These are phyloP conservation scores for Madurella fahalii DNA, from an alignment of 2,329 filamentous ascomycete genomes.

Conservation along the genomic window DNA sequence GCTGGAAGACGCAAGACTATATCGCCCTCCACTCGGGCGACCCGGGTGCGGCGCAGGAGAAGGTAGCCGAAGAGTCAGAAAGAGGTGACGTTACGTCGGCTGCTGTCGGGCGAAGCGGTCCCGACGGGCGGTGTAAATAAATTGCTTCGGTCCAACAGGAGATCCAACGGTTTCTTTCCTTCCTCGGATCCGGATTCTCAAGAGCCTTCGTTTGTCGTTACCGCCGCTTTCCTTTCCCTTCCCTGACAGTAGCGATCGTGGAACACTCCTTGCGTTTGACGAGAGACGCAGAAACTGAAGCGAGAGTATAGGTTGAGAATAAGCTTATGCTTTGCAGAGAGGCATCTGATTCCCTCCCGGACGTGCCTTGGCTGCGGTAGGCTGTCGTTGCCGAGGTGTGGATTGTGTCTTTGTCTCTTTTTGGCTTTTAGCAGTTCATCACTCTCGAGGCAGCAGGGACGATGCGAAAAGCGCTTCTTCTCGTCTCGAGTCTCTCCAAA, in stretches of 20 bases:
- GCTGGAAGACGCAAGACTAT: conserved; percentile 4
- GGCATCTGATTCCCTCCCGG: conserved; percentile 12
- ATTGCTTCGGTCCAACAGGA: not conserved
- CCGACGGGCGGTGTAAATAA: conserved; percentile 4
- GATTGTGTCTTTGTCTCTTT: no score
- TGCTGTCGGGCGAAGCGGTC: not conserved
- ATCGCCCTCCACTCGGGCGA: conserved; percentile 5
- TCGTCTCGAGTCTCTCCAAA: conserved; percentile 24
- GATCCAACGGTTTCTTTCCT: conserved; percentile 1
- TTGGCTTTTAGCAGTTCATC: not conserved
- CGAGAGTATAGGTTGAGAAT: conserved; percentile 23
- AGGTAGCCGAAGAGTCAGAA: not conserved
- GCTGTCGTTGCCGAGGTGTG: not conserved
- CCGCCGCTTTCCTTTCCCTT: conserved; percentile 18
- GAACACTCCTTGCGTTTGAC: conserved; percentile 18
- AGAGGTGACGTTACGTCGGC: not conserved
- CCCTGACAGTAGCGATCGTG: conserved; percentile 39
- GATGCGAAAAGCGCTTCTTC: conserved; percentile 9
- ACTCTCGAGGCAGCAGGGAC: not conserved
- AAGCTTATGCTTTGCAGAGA: conserved; percentile 18
- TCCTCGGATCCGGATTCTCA: not conserved
- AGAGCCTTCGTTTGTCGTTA: conserved; percentile 2
- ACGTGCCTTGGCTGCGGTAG: not conserved
- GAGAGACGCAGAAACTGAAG: conserved; percentile 29
- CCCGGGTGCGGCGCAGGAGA: conserved; percentile 2